Evolutionary conservation across 2,329 filamentous ascomycete genomes (phyloP), one percentile per base, ranked within the genome.

Genomic region (Sporothrix globosa): DNA sequence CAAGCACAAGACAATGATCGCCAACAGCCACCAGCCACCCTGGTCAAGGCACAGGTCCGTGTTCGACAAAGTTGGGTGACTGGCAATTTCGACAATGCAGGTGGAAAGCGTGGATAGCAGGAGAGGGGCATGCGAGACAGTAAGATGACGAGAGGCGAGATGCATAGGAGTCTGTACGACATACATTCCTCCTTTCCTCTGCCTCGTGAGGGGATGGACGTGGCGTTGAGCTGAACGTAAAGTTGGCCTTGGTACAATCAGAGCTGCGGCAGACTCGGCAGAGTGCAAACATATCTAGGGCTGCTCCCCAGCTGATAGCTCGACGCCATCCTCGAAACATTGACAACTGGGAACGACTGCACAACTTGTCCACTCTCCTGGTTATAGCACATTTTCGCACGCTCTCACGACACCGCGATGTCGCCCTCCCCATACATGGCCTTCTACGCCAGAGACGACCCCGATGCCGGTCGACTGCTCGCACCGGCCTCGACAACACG

Each of bases 401-500:
- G n/a, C n/a, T n/a, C n/a, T n/a, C n/a, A n/a, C n/a, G n/a, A n/a
- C n/a, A n/a, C n/a, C n/a, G n/a, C n/a, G n/a, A n/a, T n/a, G n/a
- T n/a, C 27, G 27, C 27, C 27, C 27, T 30, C 27, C 27, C 41
- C 41, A 14, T 17, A 1, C 34, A 68, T 68, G 66, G 34, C 66
- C 41, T 30, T 52, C 24, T 68, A 54, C 66, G 66, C 24, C 50
- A 21, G 2, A 19, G 13, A 52, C 27, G 66, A 34, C 54, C 54
- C 67, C 24, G 53, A 60, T 10, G 53, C 67, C 11, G 67, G 41
- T 10, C 75, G 73, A 2, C 76, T 80, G 52, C 74, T 80, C 2
- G 77, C 77, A 19, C 70, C 72, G 50, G 70, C 52, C 6, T 5
- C 71, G 3, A 30, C 67, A 71, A 39, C 54, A 53, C 76, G 73